phyloP scores from a whole-genome alignment of 768 basidiomycete species.

The Mycena chlorophos region DNA sequence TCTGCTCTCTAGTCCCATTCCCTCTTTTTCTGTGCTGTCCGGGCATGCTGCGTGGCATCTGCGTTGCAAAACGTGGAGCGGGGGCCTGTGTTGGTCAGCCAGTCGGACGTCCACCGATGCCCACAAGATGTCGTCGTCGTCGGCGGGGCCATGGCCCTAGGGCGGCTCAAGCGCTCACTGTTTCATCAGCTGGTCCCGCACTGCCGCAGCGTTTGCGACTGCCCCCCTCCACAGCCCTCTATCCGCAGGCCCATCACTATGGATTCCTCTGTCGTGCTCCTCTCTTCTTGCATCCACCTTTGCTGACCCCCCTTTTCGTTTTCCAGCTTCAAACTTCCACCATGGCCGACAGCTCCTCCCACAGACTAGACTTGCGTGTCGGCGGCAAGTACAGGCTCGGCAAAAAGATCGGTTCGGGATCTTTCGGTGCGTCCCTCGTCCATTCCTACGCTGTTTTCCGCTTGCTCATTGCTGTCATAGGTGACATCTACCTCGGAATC shows the following conservation, averaged over 20 bases:
- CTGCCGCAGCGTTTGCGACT: slow-evolving; percentile 1
- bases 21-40: background rate
- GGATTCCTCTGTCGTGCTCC: slow-evolving; percentile 16
- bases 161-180: background rate
- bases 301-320: slow-evolving; percentile 16
- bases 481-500: slow-evolving; percentile 98
- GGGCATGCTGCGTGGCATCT: background rate
- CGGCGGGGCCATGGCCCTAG: background rate
- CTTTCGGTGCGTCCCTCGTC: slow-evolving; percentile 72
- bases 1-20: slow-evolving; percentile 18
- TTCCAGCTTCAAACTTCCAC: slow-evolving; percentile 21
- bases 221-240: slow-evolving; percentile 1
- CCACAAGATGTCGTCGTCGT: background rate
- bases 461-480: slow-evolving; percentile 40
- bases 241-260: slow-evolving; percentile 1
- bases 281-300: slow-evolving; percentile 15
- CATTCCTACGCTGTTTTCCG: slow-evolving; percentile 3
- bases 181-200: slow-evolving; percentile 5
- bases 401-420: slow-evolving; percentile 99
- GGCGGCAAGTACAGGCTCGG: slow-evolving; percentile 97
- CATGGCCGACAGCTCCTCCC: slow-evolving; percentile 74
- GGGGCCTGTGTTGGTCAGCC: background rate
- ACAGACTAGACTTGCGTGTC: slow-evolving; percentile 82
- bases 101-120: background rate
- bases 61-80: background rate